Base-by-base conservation (phyloP, 2,329 filamentous ascomycete genomes). In the Fusarium mundagurra region DNA sequence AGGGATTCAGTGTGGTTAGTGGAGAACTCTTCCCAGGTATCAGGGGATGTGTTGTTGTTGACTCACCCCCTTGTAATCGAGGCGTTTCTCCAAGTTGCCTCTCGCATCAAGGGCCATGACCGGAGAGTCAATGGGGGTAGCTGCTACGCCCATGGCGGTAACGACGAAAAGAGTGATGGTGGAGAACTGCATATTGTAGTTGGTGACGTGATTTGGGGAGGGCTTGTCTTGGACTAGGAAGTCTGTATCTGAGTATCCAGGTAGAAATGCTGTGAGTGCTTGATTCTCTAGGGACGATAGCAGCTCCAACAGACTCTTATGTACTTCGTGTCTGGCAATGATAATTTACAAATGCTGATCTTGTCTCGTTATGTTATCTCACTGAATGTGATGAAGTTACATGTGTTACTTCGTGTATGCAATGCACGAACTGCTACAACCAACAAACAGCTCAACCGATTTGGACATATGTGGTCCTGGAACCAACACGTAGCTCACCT, bases 1-100 rank as follows among this genome's bases (percentile, higher is more conserved):
- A 14, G 0, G 3, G 13, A 29, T 22, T 16, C 18, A 16, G 24
- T 11, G 18, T 29, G 8, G 4, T 47, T 16, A 47, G 18, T 22
- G 6, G 8, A 5, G 0, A 5, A 1, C 14, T 10, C 8, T 20
- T 20, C 12, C 24, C 13, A 5, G 5, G 11, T 13, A 18, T 12
- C 7, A 24, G 11, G 7, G 11, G 18, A 11, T 22, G 1, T 47
- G 8, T 3, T 5, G 24, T 16, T 3, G 8, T 47, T 22, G 18
- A 11, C 24, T 29, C 18, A 16, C 24, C 3, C 44, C 44, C 3
- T 47, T 47, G 5, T 47, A 22, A 11, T 47, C 24, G 24, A 47
- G 44, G 8, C 44, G 44, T 47, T 47, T 47, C 18, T 29, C 24
- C 24, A 22, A 29, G 24, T 7, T 22, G 13, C 44, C 18, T 29